Evolutionary conservation across 331 rosid genomes (phyloP), one percentile per base, ranked within the genome.

Genomic region (Quercus phellos): DNA sequence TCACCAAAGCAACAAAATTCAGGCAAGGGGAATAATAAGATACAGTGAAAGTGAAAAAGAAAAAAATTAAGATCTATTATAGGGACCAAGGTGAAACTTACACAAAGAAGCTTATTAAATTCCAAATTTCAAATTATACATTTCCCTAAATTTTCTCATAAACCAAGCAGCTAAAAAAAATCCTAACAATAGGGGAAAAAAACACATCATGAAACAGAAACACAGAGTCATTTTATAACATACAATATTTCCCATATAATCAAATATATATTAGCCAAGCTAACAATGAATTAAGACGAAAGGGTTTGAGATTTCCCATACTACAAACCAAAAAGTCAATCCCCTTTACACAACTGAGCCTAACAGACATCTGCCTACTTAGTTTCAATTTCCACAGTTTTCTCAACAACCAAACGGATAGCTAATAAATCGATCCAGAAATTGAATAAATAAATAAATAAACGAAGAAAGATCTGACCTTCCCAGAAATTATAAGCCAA

Each of bases 401-500:
- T 26, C 76, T 77, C 74, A 24, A 26, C 68, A 68, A 78, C 54
- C 56, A 53, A 80, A 35, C 34, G 59, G 30, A 32, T 26, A 14
- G 18, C 34, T 9, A 51, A 19, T 29, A 38, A 70, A 76, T 56
- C 67, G 68, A 61, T 67, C 55, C 74, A 53, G 51, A 59, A 42
- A 78, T 46, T 32, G 13, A 68, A 74, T 26, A 32, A 50, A 35
- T 0, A 29, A 46, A 53, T 66, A 29, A 13, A 35, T 35, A 17
- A 80, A 74, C 29, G 2, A 34, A 77, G 29, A 83, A 81, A 74
- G 76, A 85, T 81, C 88, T 72, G 73, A 88, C 91, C 98, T 94
- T 92, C 55, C 97, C 97, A 26, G 90, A 79, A 53, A 94, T 84
- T 59, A 94, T 35, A 61, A 94, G 88, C 97, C 98, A 94, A 76